A percentile compares a stretch with the other conserved stretches of the same genome.
These are phyloP conservation scores for Boletus tylopilopsis DNA, from an alignment of 768 basidiomycete species.

Conservation along the genomic window DNA sequence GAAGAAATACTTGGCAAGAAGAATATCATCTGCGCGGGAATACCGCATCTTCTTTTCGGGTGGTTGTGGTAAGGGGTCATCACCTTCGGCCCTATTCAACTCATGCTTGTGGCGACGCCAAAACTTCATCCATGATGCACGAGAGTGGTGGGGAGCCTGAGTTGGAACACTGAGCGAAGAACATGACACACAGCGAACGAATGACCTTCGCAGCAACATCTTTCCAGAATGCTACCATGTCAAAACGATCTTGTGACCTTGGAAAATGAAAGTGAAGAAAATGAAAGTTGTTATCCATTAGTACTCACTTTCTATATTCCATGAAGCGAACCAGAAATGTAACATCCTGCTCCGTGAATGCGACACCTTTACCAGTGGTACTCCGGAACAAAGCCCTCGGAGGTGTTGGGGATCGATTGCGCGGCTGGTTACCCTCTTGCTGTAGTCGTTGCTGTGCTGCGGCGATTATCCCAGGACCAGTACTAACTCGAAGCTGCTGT, in stretches of 20 bases:
- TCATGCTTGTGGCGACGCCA: slow-evolving; percentile 89
- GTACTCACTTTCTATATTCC: slow-evolving; percentile 66
- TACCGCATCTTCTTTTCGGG: slow-evolving; percentile 90
- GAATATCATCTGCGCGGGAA: slow-evolving; percentile 71
- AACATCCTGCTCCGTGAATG: slow-evolving; percentile 82
- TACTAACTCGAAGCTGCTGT: slow-evolving; percentile 32
- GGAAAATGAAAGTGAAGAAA: slow-evolving; percentile 1
- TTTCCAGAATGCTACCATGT: slow-evolving; percentile 81
- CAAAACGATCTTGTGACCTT: slow-evolving; percentile 56
- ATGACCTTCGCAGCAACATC: slow-evolving; percentile 65
- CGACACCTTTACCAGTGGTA: slow-evolving; percentile 87
- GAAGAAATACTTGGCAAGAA: slow-evolving; percentile 72
- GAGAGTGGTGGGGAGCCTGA: slow-evolving; percentile 85
- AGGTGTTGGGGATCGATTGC: slow-evolving; percentile 75
- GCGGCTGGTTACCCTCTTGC: slow-evolving; percentile 35
- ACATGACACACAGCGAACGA: slow-evolving; percentile 1
- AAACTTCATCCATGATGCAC: slow-evolving; percentile 93
- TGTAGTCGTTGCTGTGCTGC: slow-evolving; percentile 41
- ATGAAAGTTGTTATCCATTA: background rate
- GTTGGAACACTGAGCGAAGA: slow-evolving; percentile 1
- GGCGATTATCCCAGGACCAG: slow-evolving; percentile 44
- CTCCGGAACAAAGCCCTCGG: slow-evolving; percentile 77
- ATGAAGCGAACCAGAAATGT: slow-evolving; percentile 72
- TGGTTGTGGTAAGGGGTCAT: slow-evolving; percentile 68
- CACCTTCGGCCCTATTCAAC: slow-evolving; percentile 57